Evolutionary conservation across 345 rosid genomes (phyloP).

Genomic region (Eutrema yunnanense): DNA sequence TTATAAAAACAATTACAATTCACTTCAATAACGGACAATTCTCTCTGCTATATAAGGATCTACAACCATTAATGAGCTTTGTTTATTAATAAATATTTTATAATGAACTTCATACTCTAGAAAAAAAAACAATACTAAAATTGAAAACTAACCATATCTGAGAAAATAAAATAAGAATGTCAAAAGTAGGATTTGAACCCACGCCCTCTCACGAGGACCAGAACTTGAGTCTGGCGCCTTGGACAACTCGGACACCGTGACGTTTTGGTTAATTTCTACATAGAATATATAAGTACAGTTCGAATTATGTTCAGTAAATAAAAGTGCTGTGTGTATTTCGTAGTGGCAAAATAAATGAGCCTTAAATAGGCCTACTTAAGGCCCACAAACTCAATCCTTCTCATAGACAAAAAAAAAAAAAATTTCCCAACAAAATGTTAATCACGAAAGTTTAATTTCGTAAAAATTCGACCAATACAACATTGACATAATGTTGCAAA

Average conservation of each 20-base stretch:
- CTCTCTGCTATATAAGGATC: too few relatives aligned
- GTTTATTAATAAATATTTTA: too few relatives aligned
- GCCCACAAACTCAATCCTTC: background rate
- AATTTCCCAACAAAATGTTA: background rate
- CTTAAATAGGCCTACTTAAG: background rate
- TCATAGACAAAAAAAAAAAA: background rate
- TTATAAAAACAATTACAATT: too few relatives aligned
- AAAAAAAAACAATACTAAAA: too few relatives aligned
- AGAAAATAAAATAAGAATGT: background rate
- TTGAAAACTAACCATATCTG: too few relatives aligned
- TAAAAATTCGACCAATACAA: background rate
- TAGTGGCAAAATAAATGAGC: too few relatives aligned
- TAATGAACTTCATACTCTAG: too few relatives aligned
- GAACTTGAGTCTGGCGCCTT: slow-evolving; percentile 86
- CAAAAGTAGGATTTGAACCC: slow-evolving; percentile 45
- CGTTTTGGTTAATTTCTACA: background rate
- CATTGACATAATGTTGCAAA: background rate
- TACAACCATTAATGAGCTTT: too few relatives aligned
- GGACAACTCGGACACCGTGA: slow-evolving; percentile 87
- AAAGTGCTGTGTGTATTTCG: too few relatives aligned
- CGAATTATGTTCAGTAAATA: too few relatives aligned
- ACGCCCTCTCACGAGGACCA: slow-evolving; percentile 53
- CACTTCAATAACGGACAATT: too few relatives aligned
- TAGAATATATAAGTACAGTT: too few relatives aligned
- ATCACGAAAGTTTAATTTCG: background rate